Evolutionary conservation across 352 stramenopile species (phyloP).

Genomic region (Pythium sukuiense): DNA sequence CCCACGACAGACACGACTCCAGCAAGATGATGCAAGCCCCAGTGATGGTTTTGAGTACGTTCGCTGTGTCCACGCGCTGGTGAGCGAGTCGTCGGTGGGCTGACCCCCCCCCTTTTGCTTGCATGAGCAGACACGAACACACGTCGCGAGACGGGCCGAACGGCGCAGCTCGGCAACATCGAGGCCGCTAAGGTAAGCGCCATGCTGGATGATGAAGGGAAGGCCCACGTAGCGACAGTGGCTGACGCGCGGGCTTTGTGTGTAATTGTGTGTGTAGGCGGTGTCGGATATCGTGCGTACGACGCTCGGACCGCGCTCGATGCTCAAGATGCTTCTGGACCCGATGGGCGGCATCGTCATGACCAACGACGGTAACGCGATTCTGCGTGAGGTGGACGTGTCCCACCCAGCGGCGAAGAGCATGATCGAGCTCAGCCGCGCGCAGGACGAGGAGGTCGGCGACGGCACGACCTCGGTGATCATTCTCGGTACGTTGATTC

Average conservation of each 20-base stretch:
- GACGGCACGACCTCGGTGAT: conserved; percentile 99
- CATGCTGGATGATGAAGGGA: not conserved
- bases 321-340: conserved; percentile 99
- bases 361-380: conserved; percentile 99
- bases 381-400: conserved; percentile 98
- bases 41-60: conserved; percentile 96
- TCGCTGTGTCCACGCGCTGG: not conserved
- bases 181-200: conserved; percentile 88
- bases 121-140: conserved; percentile 92
- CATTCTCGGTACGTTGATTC: conserved; percentile 88
- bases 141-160: conserved; percentile 96
- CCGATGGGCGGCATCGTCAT: conserved; percentile 99
- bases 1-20: conserved; percentile 12
- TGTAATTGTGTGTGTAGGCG: conserved; percentile 40
- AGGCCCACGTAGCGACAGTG: not conserved
- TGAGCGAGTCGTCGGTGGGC: not conserved
- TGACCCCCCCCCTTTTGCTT: not conserved
- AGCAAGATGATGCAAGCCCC: conserved; percentile 85
- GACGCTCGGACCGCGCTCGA: conserved; percentile 97
- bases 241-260: not conserved
- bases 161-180: conserved; percentile 99
- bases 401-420: conserved; percentile 98
- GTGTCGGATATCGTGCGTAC: conserved; percentile 99
- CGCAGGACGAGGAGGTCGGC: conserved; percentile 99
- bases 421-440: conserved; percentile 99